A percentile compares a stretch with the other conserved stretches of the same genome.
Conservation (phyloP, 345 rosid genomes). For the Camelina sativa region DNA sequence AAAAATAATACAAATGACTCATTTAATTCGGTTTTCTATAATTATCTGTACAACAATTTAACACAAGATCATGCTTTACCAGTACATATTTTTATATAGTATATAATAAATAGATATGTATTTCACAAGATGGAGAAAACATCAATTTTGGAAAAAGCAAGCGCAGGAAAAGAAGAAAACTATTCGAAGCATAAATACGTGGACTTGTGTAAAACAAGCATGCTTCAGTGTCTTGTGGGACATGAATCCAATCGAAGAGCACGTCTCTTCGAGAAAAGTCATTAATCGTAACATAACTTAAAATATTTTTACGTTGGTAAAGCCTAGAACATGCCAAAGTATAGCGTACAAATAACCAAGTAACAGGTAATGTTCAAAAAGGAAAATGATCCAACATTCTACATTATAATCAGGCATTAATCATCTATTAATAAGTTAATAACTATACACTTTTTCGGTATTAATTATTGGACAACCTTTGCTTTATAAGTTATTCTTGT, state of each 20-base stretch:
- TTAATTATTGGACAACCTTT: not conserved
- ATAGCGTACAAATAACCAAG: not conserved
- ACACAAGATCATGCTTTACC: not conserved
- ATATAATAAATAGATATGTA: not conserved
- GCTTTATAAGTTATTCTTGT: not conserved
- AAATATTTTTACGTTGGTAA: slow-evolving; percentile 1
- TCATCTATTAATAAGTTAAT: not conserved
- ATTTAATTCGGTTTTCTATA: not conserved
- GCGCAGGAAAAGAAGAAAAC: not conserved
- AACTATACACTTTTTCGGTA: not conserved
- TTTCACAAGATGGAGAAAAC: slow-evolving; percentile 10
- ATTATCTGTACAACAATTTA: not conserved
- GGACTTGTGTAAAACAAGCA: slow-evolving; percentile 21
- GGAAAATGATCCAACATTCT: not conserved
- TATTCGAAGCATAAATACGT: slow-evolving; percentile 18
- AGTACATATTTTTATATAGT: not conserved
- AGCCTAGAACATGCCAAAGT: slow-evolving; percentile 14
- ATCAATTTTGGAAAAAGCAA: not conserved
- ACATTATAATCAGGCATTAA: not conserved
- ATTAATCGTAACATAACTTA: not conserved
- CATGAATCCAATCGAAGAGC: slow-evolving; percentile 25
- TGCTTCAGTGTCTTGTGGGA: slow-evolving; percentile 25
- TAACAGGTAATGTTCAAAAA: not conserved
- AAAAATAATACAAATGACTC: not conserved
- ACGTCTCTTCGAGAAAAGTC: slow-evolving; percentile 35